Evolutionary conservation across 495 filamentous ascomycete species (phyloP).

Genomic region (Ramalina intermedia): DNA sequence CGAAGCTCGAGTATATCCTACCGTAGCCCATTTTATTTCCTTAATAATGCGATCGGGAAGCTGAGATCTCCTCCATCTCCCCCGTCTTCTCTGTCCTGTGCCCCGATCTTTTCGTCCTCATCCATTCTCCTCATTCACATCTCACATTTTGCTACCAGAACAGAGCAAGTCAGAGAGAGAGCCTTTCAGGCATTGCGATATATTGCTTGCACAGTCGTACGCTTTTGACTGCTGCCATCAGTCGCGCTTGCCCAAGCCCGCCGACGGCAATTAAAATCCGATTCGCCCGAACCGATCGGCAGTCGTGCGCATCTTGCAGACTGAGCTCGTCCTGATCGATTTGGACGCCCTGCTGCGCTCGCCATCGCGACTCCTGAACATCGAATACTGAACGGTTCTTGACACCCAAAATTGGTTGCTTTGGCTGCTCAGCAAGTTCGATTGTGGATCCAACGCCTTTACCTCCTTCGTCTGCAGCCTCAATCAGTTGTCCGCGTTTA

Average conservation of each 20-base stretch:
- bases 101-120: not conserved
- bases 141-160: not conserved
- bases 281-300: not conserved
- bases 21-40: not conserved
- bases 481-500: not conserved
- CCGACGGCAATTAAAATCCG: not conserved
- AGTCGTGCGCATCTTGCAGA: slow-evolving; percentile 1
- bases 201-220: not conserved
- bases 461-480: not conserved
- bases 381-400: slow-evolving; percentile 1
- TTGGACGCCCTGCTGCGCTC: slow-evolving; percentile 2
- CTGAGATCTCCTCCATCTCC: not conserved
- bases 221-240: not conserved
- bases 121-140: not conserved
- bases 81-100: not conserved
- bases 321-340: slow-evolving; percentile 5
- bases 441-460: not conserved
- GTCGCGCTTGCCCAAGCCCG: not conserved
- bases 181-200: too few species aligned
- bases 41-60: not conserved
- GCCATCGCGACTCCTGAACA: slow-evolving; percentile 6
- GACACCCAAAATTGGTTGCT: not conserved
- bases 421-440: not conserved
- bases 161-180: too few species aligned
- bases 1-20: not conserved